Evolutionary conservation across 2,329 filamentous ascomycete species (phyloP).

Genomic region (Dichotomopilus funicola): DNA sequence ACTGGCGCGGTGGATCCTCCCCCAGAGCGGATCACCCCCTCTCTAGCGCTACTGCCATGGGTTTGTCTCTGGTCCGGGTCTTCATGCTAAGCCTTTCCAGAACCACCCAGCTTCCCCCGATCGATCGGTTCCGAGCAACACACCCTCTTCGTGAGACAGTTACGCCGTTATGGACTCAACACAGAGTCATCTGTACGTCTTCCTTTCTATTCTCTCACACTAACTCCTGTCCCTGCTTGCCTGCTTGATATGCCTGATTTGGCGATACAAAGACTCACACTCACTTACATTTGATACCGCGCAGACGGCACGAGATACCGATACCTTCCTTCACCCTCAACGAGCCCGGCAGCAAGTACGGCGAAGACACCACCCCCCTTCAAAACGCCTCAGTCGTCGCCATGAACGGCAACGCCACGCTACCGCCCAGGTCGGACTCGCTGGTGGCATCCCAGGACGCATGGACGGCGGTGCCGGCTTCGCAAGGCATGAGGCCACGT

Average conservation of each 20-base stretch:
- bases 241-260: background rate
- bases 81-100: slow-evolving; percentile 34
- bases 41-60: background rate
- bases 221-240: slow-evolving; percentile 1
- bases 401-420: slow-evolving; percentile 49
- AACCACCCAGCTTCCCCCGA: slow-evolving; percentile 29
- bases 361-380: slow-evolving; percentile 38
- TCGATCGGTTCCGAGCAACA: slow-evolving; percentile 31
- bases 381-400: slow-evolving; percentile 39
- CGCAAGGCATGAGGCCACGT: slow-evolving; percentile 45
- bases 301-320: slow-evolving; percentile 43
- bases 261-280: slow-evolving; percentile 9
- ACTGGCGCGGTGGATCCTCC: slow-evolving; percentile 28
- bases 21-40: slow-evolving; percentile 27
- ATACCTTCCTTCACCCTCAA: slow-evolving; percentile 45
- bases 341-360: slow-evolving; percentile 41
- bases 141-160: slow-evolving; percentile 29
- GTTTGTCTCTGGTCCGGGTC: slow-evolving; percentile 24
- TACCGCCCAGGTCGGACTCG: slow-evolving; percentile 42
- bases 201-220: slow-evolving; percentile 19
- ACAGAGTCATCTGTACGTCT: slow-evolving; percentile 47
- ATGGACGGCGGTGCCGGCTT: slow-evolving; percentile 48
- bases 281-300: slow-evolving; percentile 32
- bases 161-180: slow-evolving; percentile 44
- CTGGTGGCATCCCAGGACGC: slow-evolving; percentile 40